Evolutionary conservation across 495 filamentous ascomycete genomes (phyloP).

Genomic region (Lepraria neglecta): DNA sequence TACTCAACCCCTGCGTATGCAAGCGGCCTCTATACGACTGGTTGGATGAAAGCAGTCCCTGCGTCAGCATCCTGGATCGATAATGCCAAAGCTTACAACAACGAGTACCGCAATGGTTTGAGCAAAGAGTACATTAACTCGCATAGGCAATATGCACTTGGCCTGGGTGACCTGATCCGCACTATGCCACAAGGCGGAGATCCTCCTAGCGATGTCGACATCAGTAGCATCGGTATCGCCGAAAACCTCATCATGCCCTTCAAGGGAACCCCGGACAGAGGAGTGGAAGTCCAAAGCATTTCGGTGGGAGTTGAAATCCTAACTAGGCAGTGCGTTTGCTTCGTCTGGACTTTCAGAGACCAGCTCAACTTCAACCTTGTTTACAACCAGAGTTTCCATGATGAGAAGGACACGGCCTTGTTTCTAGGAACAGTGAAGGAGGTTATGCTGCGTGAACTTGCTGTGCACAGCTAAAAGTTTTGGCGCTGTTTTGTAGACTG

Average conservation of each 20-base stretch:
- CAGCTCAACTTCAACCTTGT: conserved; percentile 30
- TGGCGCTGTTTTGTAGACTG: too few species aligned
- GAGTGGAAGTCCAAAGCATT: conserved; percentile 26
- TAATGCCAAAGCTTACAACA: conserved; percentile 31
- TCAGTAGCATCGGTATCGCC: conserved; percentile 28
- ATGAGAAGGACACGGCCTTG: conserved; percentile 17
- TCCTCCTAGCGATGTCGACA: conserved; percentile 33
- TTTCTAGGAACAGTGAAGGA: conserved; percentile 21
- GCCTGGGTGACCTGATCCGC: conserved; percentile 16
- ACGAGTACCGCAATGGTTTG: conserved; percentile 29
- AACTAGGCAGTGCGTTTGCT: conserved; percentile 25
- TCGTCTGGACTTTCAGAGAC: conserved; percentile 31
- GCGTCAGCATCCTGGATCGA: conserved; percentile 28
- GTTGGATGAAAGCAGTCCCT: conserved; percentile 28
- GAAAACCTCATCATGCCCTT: conserved; percentile 24
- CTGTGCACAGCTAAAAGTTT: too few species aligned
- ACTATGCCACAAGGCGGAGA: conserved; percentile 13
- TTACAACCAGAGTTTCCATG: conserved; percentile 34
- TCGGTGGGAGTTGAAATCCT: conserved; percentile 30
- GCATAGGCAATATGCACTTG: conserved; percentile 31
- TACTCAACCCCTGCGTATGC: conserved; percentile 27
- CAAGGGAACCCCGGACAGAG: conserved; percentile 15
- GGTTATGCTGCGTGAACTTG: neutral
- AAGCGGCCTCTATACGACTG: conserved; percentile 29
- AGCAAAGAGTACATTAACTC: conserved; percentile 27